Base-by-base conservation (phyloP, 192 early-diverging fungal species). In the Pilobolus umbonatus region DNA sequence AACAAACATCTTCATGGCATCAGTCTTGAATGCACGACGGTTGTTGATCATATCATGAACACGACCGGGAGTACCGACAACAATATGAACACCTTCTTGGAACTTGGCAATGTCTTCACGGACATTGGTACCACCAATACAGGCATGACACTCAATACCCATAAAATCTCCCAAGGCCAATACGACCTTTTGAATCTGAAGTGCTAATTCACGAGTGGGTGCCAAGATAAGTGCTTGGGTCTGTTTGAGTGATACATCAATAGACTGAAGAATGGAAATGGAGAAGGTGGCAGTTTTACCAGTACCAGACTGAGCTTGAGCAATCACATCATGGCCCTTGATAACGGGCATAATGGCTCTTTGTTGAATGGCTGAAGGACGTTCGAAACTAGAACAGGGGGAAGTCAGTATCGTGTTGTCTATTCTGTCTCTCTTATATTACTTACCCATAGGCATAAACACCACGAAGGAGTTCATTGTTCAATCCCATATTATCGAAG, bases 211-310 rank as follows among this genome's bases (percentile, higher is more conserved):
- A 57, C 96, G 90, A 51, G 97, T 98, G 35, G 97, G 94, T 62
- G 95, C 90, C 54, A 99, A 87, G 60, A 99, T 88, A 26, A 99
- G 84, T 29, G 97, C 96, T 75, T 99, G 97, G 68, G 83, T 87
- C 75, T 93, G 79, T 55, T 80, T 80, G 56, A 87, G 67, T 43
- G 70, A 66, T 47, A 82, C 74, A 74, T 97, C 91, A 54, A 99
- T 79, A 61, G 86, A 87, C 73, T 99, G 96, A 57, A 99, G 88
- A 67, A 95, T 93, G 47, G 95, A 94, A 73, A 99, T 97, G 64
- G 95, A 98, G 88, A 98, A 99, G 59, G 97, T 99, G 65, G 96
- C 96, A 57, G 95, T 98, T 81, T 99, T 99, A 74, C 96, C 97
- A 67, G 96, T 98, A 84, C 97, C 97, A 54, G 96, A 97, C 83